A percentile compares a stretch with the other conserved stretches of the same genome.
These are phyloP conservation scores for Zymoseptoria crescenta DNA, from an alignment of 2,329 filamentous ascomycete genomes.

Conservation along the genomic window DNA sequence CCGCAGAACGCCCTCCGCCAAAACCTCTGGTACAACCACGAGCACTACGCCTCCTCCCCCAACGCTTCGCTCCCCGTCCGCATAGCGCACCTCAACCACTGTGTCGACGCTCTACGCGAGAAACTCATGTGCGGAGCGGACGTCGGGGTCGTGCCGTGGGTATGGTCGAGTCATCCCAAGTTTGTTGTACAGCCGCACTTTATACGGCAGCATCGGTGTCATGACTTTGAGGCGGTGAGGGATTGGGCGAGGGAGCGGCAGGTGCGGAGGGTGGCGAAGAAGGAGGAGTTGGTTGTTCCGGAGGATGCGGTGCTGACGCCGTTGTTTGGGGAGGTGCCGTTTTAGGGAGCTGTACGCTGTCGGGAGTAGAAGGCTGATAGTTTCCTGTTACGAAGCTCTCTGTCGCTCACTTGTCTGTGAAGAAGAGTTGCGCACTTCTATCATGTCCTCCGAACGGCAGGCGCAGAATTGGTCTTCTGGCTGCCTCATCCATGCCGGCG, in stretches of 20 bases:
- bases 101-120: slow-evolving; percentile 6
- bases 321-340: neutral
- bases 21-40: neutral
- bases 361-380: neutral
- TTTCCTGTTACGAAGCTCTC: neutral
- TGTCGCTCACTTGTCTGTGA: too few species aligned
- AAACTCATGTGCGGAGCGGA: slow-evolving; percentile 4
- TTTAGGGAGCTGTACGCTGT: neutral
- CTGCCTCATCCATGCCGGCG: too few species aligned
- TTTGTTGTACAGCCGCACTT: neutral
- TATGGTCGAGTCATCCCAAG: neutral
- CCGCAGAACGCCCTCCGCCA: neutral
- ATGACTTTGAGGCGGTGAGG: neutral
- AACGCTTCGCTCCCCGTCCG: neutral
- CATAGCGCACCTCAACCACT: neutral
- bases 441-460: too few species aligned
- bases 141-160: neutral
- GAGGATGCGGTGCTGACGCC: neutral
- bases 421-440: too few species aligned
- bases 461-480: too few species aligned
- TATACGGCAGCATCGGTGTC: neutral
- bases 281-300: neutral
- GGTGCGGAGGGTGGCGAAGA: neutral
- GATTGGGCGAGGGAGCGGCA: neutral
- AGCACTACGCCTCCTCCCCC: neutral